Evolutionary conservation across 139 green algal genomes (phyloP).

Genomic region (Chlamydomonas eustigma): DNA sequence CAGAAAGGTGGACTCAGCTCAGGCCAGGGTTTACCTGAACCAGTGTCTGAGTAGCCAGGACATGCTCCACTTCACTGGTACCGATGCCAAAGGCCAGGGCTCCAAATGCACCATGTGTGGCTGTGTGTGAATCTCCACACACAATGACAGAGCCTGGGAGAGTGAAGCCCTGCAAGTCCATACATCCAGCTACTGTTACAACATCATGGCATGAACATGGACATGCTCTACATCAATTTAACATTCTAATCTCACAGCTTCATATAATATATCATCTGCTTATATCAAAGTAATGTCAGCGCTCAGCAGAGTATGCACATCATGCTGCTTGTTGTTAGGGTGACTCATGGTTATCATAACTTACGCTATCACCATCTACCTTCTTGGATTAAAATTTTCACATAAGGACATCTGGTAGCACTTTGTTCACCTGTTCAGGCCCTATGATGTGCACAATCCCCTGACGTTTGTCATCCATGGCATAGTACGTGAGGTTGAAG

Average conservation of each 20-base stretch:
- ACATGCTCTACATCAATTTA: neutral
- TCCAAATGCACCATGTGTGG: conserved; percentile 15
- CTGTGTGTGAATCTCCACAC: conserved; percentile 18
- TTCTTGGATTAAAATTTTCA: too few species aligned
- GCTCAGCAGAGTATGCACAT: neutral
- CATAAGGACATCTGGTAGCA: too few species aligned
- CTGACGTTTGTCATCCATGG: conserved; percentile 17
- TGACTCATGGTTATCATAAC: too few species aligned
- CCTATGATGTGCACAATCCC: conserved; percentile 20
- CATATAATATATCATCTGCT: neutral
- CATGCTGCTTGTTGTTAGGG: too few species aligned
- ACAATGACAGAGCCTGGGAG: conserved; percentile 15
- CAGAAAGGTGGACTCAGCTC: too few species aligned
- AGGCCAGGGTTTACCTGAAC: too few species aligned
- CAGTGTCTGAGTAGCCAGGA: conserved; percentile 17
- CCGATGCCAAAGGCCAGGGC: conserved; percentile 18
- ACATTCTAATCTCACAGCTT: neutral
- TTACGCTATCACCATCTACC: too few species aligned
- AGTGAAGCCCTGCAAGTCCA: conserved; percentile 14
- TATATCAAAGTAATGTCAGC: neutral
- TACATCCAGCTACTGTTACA: too few species aligned
- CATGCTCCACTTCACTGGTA: conserved; percentile 18
- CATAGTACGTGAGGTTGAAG: conserved; percentile 16
- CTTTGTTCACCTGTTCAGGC: conserved; percentile 12
- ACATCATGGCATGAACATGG: neutral